phyloP scores from a whole-genome alignment of 2,329 filamentous ascomycete species.

The Pezicula rhizophila region DNA sequence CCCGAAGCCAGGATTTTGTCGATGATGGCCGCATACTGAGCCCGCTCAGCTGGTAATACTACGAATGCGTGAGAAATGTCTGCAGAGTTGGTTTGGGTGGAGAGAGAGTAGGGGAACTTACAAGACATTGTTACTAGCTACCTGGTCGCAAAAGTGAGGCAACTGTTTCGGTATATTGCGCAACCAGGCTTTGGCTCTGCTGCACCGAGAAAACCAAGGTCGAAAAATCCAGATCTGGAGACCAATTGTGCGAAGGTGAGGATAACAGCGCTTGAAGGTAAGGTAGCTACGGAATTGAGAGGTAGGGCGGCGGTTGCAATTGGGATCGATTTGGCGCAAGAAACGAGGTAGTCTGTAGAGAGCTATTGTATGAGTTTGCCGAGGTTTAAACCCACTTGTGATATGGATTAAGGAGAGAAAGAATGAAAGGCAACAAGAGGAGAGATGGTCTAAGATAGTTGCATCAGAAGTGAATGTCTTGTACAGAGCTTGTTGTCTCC shows the following conservation, averaged over 20 bases:
- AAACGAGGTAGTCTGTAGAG: neutral
- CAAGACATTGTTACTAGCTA: neutral
- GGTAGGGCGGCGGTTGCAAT: no score
- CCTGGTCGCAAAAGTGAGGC: no score
- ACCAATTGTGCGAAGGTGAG: no score
- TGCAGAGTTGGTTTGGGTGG: neutral
- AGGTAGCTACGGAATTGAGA: no score
- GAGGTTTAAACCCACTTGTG: neutral
- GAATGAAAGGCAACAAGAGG: neutral
- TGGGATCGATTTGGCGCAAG: neutral
- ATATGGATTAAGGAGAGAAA: neutral
- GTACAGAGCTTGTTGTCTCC: no score
- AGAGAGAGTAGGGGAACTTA: neutral
- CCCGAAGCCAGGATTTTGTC: constrained; percentile 30
- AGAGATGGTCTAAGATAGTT: neutral
- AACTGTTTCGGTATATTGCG: no score
- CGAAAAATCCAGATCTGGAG: neutral
- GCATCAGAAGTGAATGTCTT: no score
- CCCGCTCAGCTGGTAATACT: constrained; percentile 24
- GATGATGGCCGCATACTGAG: constrained; percentile 31
- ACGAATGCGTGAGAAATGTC: constrained; percentile 3
- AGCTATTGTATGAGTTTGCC: neutral
- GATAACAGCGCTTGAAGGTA: no score
- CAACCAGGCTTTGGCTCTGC: no score
- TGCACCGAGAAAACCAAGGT: neutral